phyloP scores from a whole-genome alignment of 345 rosid genomes.

The Rhodamnia rubescens region DNA sequence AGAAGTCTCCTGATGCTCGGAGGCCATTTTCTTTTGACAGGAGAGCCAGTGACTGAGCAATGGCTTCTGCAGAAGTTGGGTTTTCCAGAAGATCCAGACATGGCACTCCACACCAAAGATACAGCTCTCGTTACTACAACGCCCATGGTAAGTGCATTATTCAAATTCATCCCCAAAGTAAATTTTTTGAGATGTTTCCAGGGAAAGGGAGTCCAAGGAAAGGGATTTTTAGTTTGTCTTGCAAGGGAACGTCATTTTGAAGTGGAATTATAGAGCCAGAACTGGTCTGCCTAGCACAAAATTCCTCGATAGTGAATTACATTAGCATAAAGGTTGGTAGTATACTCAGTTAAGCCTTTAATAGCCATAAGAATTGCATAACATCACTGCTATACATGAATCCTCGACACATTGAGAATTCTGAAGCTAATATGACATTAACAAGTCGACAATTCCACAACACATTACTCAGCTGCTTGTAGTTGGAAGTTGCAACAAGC shows the following conservation, averaged over 20 bases:
- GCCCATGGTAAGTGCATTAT: conserved; percentile 19
- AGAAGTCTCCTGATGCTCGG: conserved; percentile 47
- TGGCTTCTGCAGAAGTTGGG: conserved; percentile 37
- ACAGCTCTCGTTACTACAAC: neutral
- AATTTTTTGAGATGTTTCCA: neutral
- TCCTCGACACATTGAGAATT: neutral
- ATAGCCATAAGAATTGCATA: neutral
- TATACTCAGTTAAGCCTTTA: neutral
- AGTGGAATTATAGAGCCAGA: neutral
- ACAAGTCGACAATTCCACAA: neutral
- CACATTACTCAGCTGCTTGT: neutral
- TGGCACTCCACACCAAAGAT: conserved; percentile 4
- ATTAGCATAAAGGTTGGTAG: neutral
- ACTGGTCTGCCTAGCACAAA: neutral
- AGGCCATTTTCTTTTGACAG: conserved; percentile 19
- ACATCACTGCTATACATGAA: neutral
- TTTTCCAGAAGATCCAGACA: conserved; percentile 7
- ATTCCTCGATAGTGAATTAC: neutral
- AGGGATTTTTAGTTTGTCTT: neutral
- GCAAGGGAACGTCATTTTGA: neutral
- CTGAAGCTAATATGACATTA: neutral
- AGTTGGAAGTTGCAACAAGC: neutral
- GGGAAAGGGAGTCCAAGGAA: neutral
- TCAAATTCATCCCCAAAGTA: neutral
- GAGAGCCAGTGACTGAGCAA: conserved; percentile 20